These are phyloP conservation scores for Annulohypoxylon stygium DNA, from an alignment of 495 filamentous ascomycete genomes.

Conservation along the genomic window DNA sequence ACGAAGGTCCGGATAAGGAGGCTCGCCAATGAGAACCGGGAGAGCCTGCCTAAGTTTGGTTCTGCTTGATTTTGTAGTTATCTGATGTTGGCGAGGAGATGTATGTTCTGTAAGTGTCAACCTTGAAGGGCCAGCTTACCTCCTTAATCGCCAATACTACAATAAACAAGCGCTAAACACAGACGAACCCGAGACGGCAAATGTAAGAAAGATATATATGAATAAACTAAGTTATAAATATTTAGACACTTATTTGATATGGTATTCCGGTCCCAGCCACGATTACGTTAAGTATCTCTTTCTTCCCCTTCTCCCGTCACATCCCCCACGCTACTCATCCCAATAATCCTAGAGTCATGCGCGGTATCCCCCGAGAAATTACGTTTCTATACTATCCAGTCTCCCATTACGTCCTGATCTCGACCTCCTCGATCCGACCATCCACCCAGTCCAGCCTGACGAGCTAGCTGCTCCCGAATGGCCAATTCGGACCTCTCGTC, in stretches of 20 bases:
- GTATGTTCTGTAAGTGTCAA: too few relatives aligned
- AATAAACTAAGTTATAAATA: conserved; percentile 3
- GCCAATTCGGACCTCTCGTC: conserved; percentile 32
- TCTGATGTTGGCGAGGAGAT: too few relatives aligned
- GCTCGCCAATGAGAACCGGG: not conserved
- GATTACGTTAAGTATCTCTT: not conserved
- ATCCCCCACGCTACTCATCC: not conserved
- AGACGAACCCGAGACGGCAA: not conserved
- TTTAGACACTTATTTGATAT: not conserved
- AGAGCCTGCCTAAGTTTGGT: not conserved
- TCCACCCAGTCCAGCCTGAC: not conserved
- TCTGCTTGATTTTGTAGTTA: not conserved
- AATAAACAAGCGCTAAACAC: not conserved
- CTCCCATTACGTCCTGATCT: conserved; percentile 2
- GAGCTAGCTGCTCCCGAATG: conserved; percentile 28
- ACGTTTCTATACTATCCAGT: not conserved
- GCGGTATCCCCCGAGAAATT: conserved; percentile 5
- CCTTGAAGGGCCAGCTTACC: not conserved
- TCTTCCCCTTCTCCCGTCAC: not conserved
- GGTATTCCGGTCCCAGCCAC: conserved; percentile 3
- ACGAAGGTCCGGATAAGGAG: not conserved
- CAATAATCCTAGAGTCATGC: not conserved
- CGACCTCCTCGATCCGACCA: not conserved
- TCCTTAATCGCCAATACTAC: not conserved
- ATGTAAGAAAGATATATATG: conserved; percentile 4